phyloP scores from a whole-genome alignment of 169 alveolate genomes.

The Blepharisma undulans region DNA sequence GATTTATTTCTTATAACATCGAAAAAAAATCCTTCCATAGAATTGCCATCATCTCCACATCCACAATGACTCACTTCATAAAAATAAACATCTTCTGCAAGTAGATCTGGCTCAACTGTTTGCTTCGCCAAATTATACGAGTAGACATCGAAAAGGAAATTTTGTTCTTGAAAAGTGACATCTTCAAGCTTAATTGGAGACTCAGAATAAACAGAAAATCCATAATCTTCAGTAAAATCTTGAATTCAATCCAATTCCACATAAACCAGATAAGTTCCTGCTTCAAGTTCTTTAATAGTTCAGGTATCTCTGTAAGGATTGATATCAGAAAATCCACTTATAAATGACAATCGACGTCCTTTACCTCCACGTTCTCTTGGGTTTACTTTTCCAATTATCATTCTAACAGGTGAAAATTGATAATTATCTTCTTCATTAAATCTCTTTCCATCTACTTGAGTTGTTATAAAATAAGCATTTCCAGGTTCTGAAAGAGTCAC shows the following conservation, averaged over 20 bases:
- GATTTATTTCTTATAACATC: constrained; percentile 18
- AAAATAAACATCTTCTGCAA: not conserved
- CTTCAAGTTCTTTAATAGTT: not conserved
- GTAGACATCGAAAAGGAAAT: not conserved
- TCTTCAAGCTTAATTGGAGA: not conserved
- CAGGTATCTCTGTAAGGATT: constrained; percentile 18
- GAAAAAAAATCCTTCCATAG: constrained; percentile 13
- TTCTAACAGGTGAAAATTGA: constrained; percentile 29
- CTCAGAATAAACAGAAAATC: constrained; percentile 39
- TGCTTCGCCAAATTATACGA: not conserved
- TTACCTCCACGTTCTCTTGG: not conserved
- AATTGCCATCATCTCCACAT: not conserved
- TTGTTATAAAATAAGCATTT: constrained; percentile 17
- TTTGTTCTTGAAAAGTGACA: constrained; percentile 13
- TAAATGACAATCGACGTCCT: not conserved
- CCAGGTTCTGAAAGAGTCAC: not conserved
- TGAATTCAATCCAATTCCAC: constrained; percentile 7
- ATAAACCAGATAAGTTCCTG: constrained; percentile 32
- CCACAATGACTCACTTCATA: not conserved
- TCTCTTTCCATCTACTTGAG: constrained; percentile 18
- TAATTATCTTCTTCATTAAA: constrained; percentile 13
- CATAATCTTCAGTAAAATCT: constrained; percentile 23
- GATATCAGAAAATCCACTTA: not conserved
- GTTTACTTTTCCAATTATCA: not conserved
- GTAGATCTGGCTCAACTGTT: not conserved